Percentiles rank a stretch among this genome's conserved stretches.
Evolutionary conservation across 106 monocot genomes (phyloP).

Genomic region (Acorus calamus): DNA sequence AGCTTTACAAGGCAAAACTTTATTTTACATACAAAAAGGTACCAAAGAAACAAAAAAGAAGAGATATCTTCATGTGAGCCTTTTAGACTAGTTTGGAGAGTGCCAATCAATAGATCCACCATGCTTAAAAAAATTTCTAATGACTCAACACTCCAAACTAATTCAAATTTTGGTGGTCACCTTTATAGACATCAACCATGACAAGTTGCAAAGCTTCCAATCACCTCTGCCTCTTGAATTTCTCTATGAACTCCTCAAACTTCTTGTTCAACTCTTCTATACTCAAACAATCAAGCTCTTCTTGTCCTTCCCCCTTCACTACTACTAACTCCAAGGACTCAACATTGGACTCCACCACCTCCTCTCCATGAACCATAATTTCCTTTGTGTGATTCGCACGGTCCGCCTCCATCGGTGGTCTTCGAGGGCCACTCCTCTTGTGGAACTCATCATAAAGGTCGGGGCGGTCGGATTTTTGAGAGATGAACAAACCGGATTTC

Average conservation of each 20-base stretch:
- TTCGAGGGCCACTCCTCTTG: background rate
- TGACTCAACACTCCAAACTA: too few relatives aligned
- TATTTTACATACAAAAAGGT: too few relatives aligned
- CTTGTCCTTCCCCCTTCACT: background rate
- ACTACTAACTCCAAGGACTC: conserved; percentile 10
- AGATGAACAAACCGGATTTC: conserved; percentile 30
- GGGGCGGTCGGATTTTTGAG: background rate
- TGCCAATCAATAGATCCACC: too few relatives aligned
- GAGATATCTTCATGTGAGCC: too few relatives aligned
- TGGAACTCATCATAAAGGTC: background rate
- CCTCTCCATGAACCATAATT: background rate
- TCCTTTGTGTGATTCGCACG: background rate
- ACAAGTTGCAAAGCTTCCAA: conserved; percentile 14
- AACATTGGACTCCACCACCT: background rate
- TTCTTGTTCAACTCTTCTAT: conserved; percentile 38
- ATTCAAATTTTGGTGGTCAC: too few relatives aligned
- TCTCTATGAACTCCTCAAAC: conserved; percentile 45
- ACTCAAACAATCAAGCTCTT: conserved; percentile 11
- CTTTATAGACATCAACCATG: too few relatives aligned
- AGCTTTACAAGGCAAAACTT: too few relatives aligned
- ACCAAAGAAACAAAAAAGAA: too few relatives aligned
- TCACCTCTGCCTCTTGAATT: conserved; percentile 20
- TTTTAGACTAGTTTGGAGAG: too few relatives aligned
- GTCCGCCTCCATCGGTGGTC: background rate
- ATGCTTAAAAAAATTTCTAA: too few relatives aligned